These are phyloP conservation scores for Trichophyton benhamiae DNA, from an alignment of 2,329 filamentous ascomycete species.

Conservation along the genomic window DNA sequence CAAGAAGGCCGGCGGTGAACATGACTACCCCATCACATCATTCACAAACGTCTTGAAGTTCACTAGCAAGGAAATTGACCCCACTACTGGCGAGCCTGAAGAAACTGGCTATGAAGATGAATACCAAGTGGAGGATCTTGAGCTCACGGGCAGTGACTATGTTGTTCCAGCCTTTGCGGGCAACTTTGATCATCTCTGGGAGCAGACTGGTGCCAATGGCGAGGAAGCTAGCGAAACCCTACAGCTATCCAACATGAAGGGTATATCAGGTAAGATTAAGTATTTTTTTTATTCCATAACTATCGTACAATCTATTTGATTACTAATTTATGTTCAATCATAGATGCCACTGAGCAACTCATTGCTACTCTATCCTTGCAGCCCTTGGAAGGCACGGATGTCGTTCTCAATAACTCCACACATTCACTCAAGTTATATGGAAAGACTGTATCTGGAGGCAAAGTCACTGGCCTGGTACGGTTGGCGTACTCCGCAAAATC, in stretches of 20 bases:
- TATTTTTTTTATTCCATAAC: conserved; percentile 4
- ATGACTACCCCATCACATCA: conserved; percentile 57
- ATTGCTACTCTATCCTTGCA: conserved; percentile 78
- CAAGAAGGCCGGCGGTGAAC: conserved; percentile 65
- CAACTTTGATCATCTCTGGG: conserved; percentile 93
- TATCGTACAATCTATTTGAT: background rate
- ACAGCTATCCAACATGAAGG: conserved; percentile 77
- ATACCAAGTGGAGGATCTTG: conserved; percentile 90
- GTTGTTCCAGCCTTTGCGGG: conserved; percentile 85
- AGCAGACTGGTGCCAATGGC: conserved; percentile 76
- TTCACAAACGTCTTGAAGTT: conserved; percentile 95
- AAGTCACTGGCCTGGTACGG: conserved; percentile 72
- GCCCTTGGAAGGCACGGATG: conserved; percentile 85
- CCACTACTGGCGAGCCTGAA: conserved; percentile 82
- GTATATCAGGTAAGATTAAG: conserved; percentile 62
- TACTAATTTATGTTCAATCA: conserved; percentile 18
- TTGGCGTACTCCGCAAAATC: conserved; percentile 92
- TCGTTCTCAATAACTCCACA: conserved; percentile 75
- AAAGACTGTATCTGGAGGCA: conserved; percentile 83
- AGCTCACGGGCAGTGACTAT: conserved; percentile 84
- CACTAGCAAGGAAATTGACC: conserved; percentile 95
- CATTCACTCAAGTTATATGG: conserved; percentile 93
- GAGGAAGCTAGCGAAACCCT: conserved; percentile 87
- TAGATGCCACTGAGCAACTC: conserved; percentile 87
- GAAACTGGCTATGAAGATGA: conserved; percentile 91